Percentiles rank a stretch among this genome's conserved stretches.
These are phyloP conservation scores for Erodium texanum DNA, from an alignment of 441 rosid genomes.

Conservation along the genomic window DNA sequence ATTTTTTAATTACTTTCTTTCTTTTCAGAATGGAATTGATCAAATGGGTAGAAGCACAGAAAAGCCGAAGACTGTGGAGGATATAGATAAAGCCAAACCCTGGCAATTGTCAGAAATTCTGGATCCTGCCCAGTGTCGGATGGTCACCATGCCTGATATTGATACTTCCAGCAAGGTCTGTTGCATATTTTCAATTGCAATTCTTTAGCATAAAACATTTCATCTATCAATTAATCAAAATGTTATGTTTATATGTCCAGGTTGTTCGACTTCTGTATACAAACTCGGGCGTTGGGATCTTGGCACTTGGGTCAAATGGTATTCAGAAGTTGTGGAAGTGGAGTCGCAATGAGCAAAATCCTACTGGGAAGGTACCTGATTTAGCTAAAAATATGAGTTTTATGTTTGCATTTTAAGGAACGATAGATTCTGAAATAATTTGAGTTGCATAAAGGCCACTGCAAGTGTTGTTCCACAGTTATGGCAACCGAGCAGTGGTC, in stretches of 20 bases:
- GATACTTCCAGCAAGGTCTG: constrained; percentile 71
- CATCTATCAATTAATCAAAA: constrained; percentile 9
- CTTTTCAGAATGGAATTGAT: constrained; percentile 44
- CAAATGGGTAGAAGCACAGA: constrained; percentile 42
- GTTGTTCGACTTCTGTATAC: constrained; percentile 64
- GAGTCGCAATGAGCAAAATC: constrained; percentile 33
- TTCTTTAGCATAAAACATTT: constrained; percentile 6
- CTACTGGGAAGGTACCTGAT: constrained; percentile 43
- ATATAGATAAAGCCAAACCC: constrained; percentile 51
- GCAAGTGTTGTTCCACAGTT: constrained; percentile 50
- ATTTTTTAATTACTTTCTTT: constrained; percentile 18
- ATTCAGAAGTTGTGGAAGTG: constrained; percentile 85
- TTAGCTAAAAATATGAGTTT: constrained; percentile 21
- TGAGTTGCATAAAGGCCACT: constrained; percentile 37
- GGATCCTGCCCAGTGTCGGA: constrained; percentile 66
- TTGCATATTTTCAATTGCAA: constrained; percentile 11
- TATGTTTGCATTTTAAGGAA: too few species aligned
- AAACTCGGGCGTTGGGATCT: constrained; percentile 54
- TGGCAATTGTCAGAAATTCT: constrained; percentile 77
- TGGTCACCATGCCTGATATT: constrained; percentile 12
- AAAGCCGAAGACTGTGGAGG: constrained; percentile 64
- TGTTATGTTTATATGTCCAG: constrained; percentile 27
- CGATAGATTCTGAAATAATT: neutral
- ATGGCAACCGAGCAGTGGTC: constrained; percentile 75
- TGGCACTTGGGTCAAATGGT: constrained; percentile 75